A percentile compares a stretch with the other conserved stretches of the same genome.
phyloP scores from a whole-genome alignment of 2,329 filamentous ascomycete species.

The Colletotrichum tamarilloi region DNA sequence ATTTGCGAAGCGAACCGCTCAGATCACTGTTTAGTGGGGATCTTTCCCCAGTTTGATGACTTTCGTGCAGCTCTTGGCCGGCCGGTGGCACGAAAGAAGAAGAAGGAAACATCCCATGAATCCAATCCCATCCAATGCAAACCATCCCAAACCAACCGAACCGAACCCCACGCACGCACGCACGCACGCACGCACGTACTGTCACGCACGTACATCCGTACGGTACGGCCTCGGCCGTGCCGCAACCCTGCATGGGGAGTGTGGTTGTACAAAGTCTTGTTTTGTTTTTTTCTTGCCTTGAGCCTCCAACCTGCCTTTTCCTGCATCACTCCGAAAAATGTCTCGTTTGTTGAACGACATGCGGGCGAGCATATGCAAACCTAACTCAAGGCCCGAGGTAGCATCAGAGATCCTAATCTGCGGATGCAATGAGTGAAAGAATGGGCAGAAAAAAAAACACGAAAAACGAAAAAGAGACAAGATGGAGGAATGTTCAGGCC shows the following conservation, averaged over 20 bases:
- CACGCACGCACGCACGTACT: not conserved
- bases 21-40: not conserved
- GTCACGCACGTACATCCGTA: too few relatives aligned
- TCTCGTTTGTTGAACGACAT: not conserved
- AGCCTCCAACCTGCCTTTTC: not conserved
- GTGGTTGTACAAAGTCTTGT: not conserved
- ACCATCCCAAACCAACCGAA: too few relatives aligned
- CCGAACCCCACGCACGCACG: not conserved
- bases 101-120: not conserved
- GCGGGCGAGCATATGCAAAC: not conserved
- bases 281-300: not conserved
- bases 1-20: not conserved
- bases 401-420: not conserved
- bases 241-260: not conserved
- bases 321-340: not conserved
- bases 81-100: not conserved
- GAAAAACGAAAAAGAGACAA: not conserved
- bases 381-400: not conserved
- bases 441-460: not conserved
- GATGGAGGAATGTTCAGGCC: not conserved
- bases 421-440: not conserved
- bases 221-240: not conserved
- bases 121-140: too few relatives aligned
- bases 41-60: not conserved
- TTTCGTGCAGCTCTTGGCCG: conserved; percentile 1